Percentiles rank a stretch among this genome's conserved stretches.
Conservation (phyloP, 306 rosid species). For the Vicia villosa region DNA sequence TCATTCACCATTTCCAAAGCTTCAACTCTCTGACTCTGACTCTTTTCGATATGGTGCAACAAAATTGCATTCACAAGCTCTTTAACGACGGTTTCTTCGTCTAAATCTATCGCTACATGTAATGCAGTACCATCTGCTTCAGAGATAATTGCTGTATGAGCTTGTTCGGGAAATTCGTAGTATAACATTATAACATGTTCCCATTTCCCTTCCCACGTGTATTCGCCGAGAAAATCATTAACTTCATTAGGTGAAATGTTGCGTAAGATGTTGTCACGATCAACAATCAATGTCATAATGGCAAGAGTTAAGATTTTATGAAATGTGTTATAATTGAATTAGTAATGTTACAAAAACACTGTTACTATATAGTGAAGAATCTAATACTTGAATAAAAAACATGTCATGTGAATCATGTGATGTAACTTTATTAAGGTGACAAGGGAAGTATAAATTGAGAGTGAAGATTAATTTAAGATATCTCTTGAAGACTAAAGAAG, state of each 20-base stretch:
- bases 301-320: neutral
- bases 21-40: too few relatives aligned
- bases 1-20: too few relatives aligned
- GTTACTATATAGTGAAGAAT: neutral
- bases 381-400: neutral
- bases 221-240: neutral
- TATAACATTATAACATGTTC: neutral
- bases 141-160: neutral
- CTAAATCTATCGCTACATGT: neutral
- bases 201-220: conserved; percentile 40
- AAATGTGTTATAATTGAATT: neutral
- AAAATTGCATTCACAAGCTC: conserved; percentile 17
- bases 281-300: neutral
- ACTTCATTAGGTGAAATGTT: neutral
- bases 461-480: neutral
- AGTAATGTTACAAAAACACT: neutral
- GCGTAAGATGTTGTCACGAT: neutral
- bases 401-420: conserved; percentile 2
- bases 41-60: neutral
- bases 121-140: neutral
- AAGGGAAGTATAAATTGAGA: conserved; percentile 33
- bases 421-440: conserved; percentile 21
- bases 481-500: too few relatives aligned
- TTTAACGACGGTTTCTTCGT: neutral
- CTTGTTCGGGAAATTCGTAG: accelerated